Base-by-base conservation (phyloP, 805 yeast genomes). In the Kazachstania psychrophila region DNA sequence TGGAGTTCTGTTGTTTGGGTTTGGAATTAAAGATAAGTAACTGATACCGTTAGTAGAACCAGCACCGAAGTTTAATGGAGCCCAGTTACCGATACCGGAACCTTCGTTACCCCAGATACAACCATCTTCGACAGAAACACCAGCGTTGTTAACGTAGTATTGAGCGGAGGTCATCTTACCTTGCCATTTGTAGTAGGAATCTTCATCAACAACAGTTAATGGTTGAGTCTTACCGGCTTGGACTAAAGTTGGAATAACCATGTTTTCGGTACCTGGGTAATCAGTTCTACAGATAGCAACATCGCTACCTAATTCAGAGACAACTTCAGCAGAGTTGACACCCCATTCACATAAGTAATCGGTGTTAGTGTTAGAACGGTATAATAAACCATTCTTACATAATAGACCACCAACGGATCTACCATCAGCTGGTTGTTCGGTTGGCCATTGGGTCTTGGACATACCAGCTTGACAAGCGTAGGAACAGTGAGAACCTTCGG, bases 361-460 rank as follows among this genome's bases (percentile, higher is more conserved):
- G 41, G 75, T 48, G 62, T 70, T 65, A 32, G 78, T 54, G 77
- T 85, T 84, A 48, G 95, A 65, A 62, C 78, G 83, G 84, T 85
- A 79, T 47, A 89, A 74, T 69, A 74, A 75, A 53, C 97, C 97
- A 60, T 65, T 63, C 64, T 79, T 72, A 75, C 98, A 89, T 56
- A 66, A 62, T 55, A 89, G 75, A 61, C 98, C 98, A 66, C 98
- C 98, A 48, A 89, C 78, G 33, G 96, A 84, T 46, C 82, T 83
- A 69, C 98, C 98, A 62, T 69, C 75, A 40, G 85, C 45, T 43
- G 97, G 97, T 70, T 89, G 98, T 36, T 59, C 51, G 37, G 79
- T 65, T 49, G 98, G 98, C 95, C 94, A 89, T 71, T 89, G 98
- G 37, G 96, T 86, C 78, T 89, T 89, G 59, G 96, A 86, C 95